Evolutionary conservation across 108 stramenopile genomes (phyloP), one percentile per base, ranked within the genome.

Genomic region (Asterionellopsis glacialis): DNA sequence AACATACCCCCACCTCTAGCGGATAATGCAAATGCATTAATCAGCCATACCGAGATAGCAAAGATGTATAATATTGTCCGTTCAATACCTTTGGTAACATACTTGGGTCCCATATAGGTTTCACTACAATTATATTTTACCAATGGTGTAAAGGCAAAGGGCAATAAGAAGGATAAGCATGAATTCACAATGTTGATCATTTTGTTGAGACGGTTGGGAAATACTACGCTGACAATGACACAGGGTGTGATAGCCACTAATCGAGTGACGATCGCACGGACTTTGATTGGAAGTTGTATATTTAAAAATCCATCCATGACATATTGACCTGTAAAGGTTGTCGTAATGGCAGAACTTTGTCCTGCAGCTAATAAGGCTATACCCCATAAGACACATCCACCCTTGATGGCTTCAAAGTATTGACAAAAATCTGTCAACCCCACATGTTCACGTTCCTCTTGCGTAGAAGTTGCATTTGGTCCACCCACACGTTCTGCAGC

Each of bases 251-350:
- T 74, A 0, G 83, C 82, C 9, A 84, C 74, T 28, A 75, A 42
- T 3, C 83, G 81, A 7, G 82, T 83, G 19, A 87, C 14, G 9
- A 78, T 66, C 22, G 79, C 79, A 16, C 84, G 67, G n/a, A 53
- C 22, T 69, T 78, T 76, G 5, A 69, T 50, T 1, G 87, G 77
- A 0, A 86, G 42, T 27, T 64, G 57, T 2, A 85, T 63, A 38
- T 82, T 41, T 28, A 85, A 49, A 43, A 88, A 88, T 1, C 84
- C 87, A 14, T 83, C 81, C 82, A 85, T 86, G 11, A 88, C 75
- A 47, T 77, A 85, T 54, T 88, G 87, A 18, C 87, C 87, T 1
- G 87, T 81, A 64, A 82, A 88, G 2, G 87, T 88, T 9, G 80
- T 81, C 16, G 87, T 88, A 59, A 88, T 85, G 23, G 84, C 83